A percentile compares a stretch with the other conserved stretches of the same genome.
These are phyloP conservation scores for Colletotrichum sublineola DNA, from an alignment of 2,329 filamentous ascomycete species.

Conservation along the genomic window DNA sequence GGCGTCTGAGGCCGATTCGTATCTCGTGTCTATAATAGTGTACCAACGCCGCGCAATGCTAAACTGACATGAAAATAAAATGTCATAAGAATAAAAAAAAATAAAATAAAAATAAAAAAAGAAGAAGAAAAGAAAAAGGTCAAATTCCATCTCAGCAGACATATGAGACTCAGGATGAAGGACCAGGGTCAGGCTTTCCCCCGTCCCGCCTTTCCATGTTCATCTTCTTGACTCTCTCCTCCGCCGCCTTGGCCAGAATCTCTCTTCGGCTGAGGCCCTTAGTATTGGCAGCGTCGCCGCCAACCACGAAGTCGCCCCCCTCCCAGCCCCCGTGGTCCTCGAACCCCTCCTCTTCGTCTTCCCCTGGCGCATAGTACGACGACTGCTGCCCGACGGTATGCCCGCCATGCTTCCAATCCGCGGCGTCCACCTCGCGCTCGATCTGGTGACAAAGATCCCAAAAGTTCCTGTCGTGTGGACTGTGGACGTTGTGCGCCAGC, in stretches of 20 bases:
- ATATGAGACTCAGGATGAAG: constrained; percentile 17
- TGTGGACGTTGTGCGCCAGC: constrained; percentile 90
- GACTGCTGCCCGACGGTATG: constrained; percentile 74
- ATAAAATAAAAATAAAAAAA: background rate
- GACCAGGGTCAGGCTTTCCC: constrained; percentile 38
- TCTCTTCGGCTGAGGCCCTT: constrained; percentile 76
- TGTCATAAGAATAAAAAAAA: background rate
- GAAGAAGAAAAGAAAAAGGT: constrained; percentile 8
- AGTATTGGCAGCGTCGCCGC: constrained; percentile 64
- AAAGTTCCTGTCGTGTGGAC: constrained; percentile 87
- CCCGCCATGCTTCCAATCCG: constrained; percentile 83
- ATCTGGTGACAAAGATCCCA: constrained; percentile 92
- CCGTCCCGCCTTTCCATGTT: constrained; percentile 46
- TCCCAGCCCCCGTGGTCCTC: constrained; percentile 83
- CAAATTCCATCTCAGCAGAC: background rate
- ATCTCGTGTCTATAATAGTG: background rate
- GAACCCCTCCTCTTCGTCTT: constrained; percentile 65
- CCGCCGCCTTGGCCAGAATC: constrained; percentile 79
- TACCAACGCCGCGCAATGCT: constrained; percentile 38
- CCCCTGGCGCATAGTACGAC: constrained; percentile 68
- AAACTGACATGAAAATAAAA: background rate
- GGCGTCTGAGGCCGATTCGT: constrained; percentile 10
- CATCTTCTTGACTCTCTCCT: constrained; percentile 71
- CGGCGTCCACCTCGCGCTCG: constrained; percentile 84
- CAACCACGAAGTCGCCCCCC: constrained; percentile 82